phyloP scores from a whole-genome alignment of 2,329 filamentous ascomycete genomes.

The Ophiostoma himal-ulmi region DNA sequence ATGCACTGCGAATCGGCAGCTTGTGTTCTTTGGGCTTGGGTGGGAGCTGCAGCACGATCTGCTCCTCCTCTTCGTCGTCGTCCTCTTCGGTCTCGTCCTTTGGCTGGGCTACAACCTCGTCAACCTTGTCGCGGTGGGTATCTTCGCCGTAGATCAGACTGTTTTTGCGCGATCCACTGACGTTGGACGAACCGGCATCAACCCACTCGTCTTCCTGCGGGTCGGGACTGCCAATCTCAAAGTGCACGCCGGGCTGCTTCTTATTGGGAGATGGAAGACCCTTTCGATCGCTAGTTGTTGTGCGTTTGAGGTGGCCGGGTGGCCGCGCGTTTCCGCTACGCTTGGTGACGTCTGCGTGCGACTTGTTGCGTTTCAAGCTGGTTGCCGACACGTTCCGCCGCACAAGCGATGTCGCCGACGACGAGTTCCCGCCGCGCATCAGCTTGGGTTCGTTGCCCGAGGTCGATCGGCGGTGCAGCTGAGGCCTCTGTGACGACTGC shows the following conservation, averaged over 20 bases:
- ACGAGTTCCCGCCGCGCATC: constrained; percentile 39
- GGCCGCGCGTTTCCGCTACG: constrained; percentile 41
- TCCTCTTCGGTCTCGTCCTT: constrained; percentile 16
- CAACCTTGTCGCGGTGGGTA: background rate
- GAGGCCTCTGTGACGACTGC: constrained; percentile 27
- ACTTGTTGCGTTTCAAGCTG: constrained; percentile 56
- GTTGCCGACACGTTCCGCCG: constrained; percentile 52
- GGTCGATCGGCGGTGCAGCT: constrained; percentile 43
- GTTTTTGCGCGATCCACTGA: constrained; percentile 30
- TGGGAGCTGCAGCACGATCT: background rate
- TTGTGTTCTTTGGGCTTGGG: constrained; percentile 2
- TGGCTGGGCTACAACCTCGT: constrained; percentile 1
- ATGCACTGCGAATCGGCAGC: constrained; percentile 14
- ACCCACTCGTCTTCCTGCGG: constrained; percentile 58
- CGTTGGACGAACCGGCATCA: constrained; percentile 57
- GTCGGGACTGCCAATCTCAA: constrained; percentile 51
- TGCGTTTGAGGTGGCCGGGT: constrained; percentile 45
- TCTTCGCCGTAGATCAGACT: constrained; percentile 22
- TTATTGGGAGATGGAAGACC: constrained; percentile 26
- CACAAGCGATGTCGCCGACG: constrained; percentile 43
- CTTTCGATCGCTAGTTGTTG: constrained; percentile 35
- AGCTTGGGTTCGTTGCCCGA: constrained; percentile 46
- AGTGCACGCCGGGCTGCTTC: constrained; percentile 44
- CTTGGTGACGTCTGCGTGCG: constrained; percentile 51
- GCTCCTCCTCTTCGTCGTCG: background rate